Conservation (phyloP, 225 moss, liverwort and hornwort genomes). For the Marchantia polymorpha region DNA sequence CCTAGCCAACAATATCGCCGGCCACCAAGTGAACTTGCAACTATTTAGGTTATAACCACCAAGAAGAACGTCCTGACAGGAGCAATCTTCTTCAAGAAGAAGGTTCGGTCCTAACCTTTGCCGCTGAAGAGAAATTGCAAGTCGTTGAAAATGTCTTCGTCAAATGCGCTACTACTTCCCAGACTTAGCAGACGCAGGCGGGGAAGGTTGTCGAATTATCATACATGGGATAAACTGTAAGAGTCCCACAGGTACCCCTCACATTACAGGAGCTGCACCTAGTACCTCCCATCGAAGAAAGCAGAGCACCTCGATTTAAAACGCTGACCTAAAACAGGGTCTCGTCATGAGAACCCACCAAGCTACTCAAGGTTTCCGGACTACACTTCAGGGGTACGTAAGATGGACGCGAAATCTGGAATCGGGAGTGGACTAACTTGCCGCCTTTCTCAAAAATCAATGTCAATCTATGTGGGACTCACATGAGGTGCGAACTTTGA, state of each 20-base stretch:
- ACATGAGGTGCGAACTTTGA: background rate
- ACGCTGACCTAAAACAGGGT: background rate
- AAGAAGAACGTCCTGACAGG: background rate
- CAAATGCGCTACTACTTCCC: slow-evolving; percentile 9
- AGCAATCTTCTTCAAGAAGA: background rate
- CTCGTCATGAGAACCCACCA: background rate
- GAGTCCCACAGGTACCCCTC: slow-evolving; percentile 33
- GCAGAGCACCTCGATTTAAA: background rate
- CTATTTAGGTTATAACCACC: background rate
- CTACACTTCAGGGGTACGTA: background rate
- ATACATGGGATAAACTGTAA: slow-evolving; percentile 36
- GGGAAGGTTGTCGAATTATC: background rate
- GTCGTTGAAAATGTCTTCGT: slow-evolving; percentile 14
- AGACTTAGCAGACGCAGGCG: background rate
- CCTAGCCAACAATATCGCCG: background rate
- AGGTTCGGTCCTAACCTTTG: background rate
- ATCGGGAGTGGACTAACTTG: background rate
- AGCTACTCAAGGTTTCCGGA: background rate
- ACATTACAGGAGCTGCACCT: slow-evolving; percentile 19
- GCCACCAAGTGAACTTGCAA: background rate
- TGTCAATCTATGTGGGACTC: background rate
- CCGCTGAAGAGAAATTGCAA: slow-evolving; percentile 1
- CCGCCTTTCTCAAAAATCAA: background rate
- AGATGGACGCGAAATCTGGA: background rate
- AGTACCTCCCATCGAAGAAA: slow-evolving; percentile 27